Evolutionary conservation across 2,329 filamentous ascomycete genomes (phyloP), one percentile per base, ranked within the genome.

Genomic region (Paecilomyces sp.): DNA sequence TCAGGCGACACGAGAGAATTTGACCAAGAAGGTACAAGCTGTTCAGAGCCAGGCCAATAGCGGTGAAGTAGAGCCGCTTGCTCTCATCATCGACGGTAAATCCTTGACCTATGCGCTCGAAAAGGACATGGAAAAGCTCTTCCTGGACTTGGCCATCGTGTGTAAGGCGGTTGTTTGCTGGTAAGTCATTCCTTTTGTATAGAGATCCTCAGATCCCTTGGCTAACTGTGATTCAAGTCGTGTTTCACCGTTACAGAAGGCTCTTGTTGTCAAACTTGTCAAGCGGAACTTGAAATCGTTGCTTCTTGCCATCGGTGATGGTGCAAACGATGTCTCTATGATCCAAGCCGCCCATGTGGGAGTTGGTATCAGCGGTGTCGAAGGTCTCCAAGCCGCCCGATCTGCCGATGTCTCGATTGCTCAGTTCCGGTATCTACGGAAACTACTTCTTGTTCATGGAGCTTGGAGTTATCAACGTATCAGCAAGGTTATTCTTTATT

Each of bases 251-350:
- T 82, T 99, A 55, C 94, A 99, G 70, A 99, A 99, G 77, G 95
- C 94, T 15, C 81, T 99, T 63, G 94, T 99, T 24, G 94, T 99
- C 66, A 99, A 99, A 80, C 85, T 97, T 65, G 94, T 99, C 71
- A 99, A 97, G 78, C 91, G 92, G 66, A 91, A 96, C 73, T 85
- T 94, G 66, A 90, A 97, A 72, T 86, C 91, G 12, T 92, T 99
- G 66, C 86, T 97, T 57, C 85, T 99, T 56, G 94, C 94, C 57
- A 97, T 99, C 73, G 94, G 94, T 66, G 94, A 99, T 69, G 94
- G 94, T 65, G 94, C 94, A 54, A 99, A 99, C 77, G 94, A 99
- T 70, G 94, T 99, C n/a, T 97, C 93, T 18, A 99, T 99, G 94
- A 99, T 99, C 58, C 94, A 99, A 79, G 94, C 94, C 11, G 94